Evolutionary conservation across 2,329 filamentous ascomycete species (phyloP).

Genomic region (Boeremia exigua): DNA sequence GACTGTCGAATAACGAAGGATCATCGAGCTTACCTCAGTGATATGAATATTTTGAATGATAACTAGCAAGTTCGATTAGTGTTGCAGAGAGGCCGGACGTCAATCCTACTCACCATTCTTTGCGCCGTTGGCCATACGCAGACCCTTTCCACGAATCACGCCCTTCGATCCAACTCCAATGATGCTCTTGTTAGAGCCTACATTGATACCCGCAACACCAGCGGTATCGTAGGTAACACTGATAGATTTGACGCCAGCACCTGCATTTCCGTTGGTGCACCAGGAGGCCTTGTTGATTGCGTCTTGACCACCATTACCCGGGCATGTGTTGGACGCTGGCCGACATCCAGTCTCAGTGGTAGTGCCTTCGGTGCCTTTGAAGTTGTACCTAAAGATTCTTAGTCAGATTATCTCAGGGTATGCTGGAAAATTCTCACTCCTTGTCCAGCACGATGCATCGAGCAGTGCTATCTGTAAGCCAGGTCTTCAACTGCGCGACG

Average conservation of each 20-base stretch:
- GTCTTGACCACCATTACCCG: slow-evolving; percentile 64
- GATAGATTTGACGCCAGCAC: slow-evolving; percentile 54
- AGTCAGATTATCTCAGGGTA: background rate
- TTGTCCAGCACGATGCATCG: slow-evolving; percentile 65
- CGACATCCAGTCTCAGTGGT: slow-evolving; percentile 62
- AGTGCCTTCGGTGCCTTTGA: slow-evolving; percentile 60
- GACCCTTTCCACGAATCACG: slow-evolving; percentile 63
- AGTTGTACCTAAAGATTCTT: slow-evolving; percentile 51
- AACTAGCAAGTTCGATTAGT: slow-evolving; percentile 36
- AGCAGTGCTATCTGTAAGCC: slow-evolving; percentile 60
- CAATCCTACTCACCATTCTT: slow-evolving; percentile 46
- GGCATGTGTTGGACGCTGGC: slow-evolving; percentile 51
- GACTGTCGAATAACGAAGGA: too few species aligned
- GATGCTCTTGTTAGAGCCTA: slow-evolving; percentile 64
- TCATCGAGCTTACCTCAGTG: slow-evolving; percentile 31
- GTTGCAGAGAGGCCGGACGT: too few species aligned
- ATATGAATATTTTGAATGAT: slow-evolving; percentile 55
- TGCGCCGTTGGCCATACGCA: slow-evolving; percentile 49
- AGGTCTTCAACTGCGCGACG: slow-evolving; percentile 62
- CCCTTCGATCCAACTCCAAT: slow-evolving; percentile 59
- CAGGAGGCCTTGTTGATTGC: slow-evolving; percentile 66
- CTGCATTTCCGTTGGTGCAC: slow-evolving; percentile 60
- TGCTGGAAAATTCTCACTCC: slow-evolving; percentile 12
- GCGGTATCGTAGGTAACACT: slow-evolving; percentile 57
- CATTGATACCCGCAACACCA: slow-evolving; percentile 55